A percentile compares a stretch with the other conserved stretches of the same genome.
These are phyloP conservation scores for Trametes cingulata DNA, from an alignment of 768 basidiomycete genomes.

Conservation along the genomic window DNA sequence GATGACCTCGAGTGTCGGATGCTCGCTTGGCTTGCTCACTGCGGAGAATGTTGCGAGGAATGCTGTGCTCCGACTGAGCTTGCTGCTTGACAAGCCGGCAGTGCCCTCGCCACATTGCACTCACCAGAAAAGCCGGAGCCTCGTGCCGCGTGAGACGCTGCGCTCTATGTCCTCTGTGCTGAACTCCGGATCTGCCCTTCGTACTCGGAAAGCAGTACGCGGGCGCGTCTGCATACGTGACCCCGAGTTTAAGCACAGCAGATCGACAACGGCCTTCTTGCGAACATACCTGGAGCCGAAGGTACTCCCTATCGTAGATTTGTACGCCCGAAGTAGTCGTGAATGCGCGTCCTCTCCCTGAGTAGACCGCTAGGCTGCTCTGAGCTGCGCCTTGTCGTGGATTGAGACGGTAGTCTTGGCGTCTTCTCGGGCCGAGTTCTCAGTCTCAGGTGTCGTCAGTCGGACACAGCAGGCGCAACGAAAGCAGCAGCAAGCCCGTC, in stretches of 20 bases:
- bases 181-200: no score
- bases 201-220: no score
- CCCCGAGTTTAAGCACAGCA: no score
- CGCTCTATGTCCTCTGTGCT: no score
- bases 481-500: background rate
- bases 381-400: no score
- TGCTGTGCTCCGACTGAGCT: slow-evolving; percentile 14
- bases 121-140: slow-evolving; percentile 6
- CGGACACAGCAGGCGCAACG: background rate
- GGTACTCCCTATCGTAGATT: no score
- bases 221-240: no score
- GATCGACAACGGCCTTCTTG: no score
- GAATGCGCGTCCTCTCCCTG: no score
- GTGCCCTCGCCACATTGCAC: slow-evolving; percentile 3
- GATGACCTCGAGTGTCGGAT: background rate
- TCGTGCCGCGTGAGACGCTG: background rate
- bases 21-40: slow-evolving; percentile 4
- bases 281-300: no score
- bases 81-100: background rate
- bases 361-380: no score
- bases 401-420: background rate
- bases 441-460: background rate
- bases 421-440: background rate
- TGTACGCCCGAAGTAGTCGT: no score
- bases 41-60: slow-evolving; percentile 14